Conservation (phyloP, 805 yeast genomes). For the Kodamaea nitidulidarum region DNA sequence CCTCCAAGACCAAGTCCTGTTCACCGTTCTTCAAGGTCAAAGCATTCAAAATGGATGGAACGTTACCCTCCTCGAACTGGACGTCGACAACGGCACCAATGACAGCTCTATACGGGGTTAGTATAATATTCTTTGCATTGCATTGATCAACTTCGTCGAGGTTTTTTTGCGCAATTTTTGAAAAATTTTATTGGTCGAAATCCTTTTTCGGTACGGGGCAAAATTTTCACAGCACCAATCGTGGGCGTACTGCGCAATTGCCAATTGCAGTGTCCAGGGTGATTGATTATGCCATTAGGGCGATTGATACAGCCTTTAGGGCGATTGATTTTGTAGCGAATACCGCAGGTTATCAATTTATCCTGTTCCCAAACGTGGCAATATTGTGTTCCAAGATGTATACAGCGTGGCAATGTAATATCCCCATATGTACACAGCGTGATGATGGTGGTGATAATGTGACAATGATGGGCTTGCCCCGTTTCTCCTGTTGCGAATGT, state of each 20-base stretch:
- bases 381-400: too few species aligned
- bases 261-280: too few species aligned
- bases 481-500: neutral
- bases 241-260: too few species aligned
- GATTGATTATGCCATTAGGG: too few species aligned
- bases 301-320: too few species aligned
- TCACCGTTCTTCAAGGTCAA: conserved; percentile 78
- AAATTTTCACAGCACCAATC: neutral
- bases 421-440: too few species aligned
- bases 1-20: conserved; percentile 89
- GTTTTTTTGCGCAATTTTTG: conserved; percentile 5
- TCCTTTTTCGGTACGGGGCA: conserved; percentile 6
- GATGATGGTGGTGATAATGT: too few species aligned
- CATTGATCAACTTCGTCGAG: neutral
- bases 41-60: conserved; percentile 97
- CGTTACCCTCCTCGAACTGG: conserved; percentile 94
- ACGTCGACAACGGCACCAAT: conserved; percentile 99
- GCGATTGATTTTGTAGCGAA: too few species aligned
- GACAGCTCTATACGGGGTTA: conserved; percentile 66
- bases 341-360: too few species aligned
- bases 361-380: too few species aligned
- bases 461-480: too few species aligned
- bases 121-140: conserved; percentile 17
- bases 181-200: conserved; percentile 28
- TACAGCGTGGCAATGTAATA: too few species aligned